Evolutionary conservation across 352 stramenopile genomes (phyloP), one percentile per base, ranked within the genome.

Genomic region (Phytophthora meadii): DNA sequence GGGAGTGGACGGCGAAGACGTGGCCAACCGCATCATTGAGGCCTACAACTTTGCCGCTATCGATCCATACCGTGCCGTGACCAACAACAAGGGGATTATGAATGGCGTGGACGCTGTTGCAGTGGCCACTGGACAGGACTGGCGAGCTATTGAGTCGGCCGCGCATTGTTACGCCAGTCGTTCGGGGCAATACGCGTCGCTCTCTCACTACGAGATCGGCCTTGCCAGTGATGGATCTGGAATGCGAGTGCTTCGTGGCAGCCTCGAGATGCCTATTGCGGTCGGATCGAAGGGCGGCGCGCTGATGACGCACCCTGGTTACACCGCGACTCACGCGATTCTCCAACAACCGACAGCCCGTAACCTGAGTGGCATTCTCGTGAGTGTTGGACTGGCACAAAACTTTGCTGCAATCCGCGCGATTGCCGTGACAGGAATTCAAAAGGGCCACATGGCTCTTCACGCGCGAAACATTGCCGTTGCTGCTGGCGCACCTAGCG

Each of bases 71-170:
- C 82, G 88, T 30, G 88, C 88, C 5, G 86, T 94, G 57, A 96
- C 88, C 32, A 88, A 96, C 72, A 96, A 96, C 79, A 96, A 96
- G 76, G 88, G 88, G 34, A 92, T 96, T 54, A 94, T 96, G 83
- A 96, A 96, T 59, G 88, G 87, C 39, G 76, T 96, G 14, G 87
- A 94, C 60, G 80, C 88, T 12, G 87, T 92, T 15, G 87, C 87
- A 37, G 59, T 96, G 5, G 88, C 88, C 4, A 94, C 86, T 1
- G 88, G 88, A 15, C 88, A 96, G 61, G 88, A 96, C 70, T 96
- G 79, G 82, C 83, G 88, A 4, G 88, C 88, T 7, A 90, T 96
- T 54, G 88, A 96, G 56, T 76, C 88, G 5, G 85, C 81, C 9
- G 87, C 87, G 2, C 88, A 96, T 73, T 94, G 84, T 56, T 95